Base-by-base conservation (phyloP, 495 filamentous ascomycete species). In the Aspergillus nanangensis region DNA sequence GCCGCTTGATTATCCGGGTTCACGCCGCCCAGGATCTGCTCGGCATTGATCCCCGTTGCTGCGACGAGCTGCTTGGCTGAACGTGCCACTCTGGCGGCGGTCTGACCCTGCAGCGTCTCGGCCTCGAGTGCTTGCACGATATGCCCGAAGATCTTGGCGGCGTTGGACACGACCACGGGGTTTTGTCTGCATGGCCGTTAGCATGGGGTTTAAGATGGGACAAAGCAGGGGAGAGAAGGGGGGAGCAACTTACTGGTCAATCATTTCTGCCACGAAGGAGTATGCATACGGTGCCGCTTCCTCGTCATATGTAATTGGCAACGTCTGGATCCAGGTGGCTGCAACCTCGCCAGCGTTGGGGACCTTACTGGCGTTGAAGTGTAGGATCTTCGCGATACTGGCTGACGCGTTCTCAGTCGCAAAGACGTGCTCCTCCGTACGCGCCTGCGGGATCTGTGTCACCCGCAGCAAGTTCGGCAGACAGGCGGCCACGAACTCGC, bases 201-300 rank as follows among this genome's bases (percentile, higher is more conserved):
- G 20, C 10, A 9, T 36, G 38, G 20, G 32, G 21, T n/a, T 34
- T 44, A 25, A 36, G 9, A 54, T 39, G 4, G 32, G 21, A n/a
- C 14, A 31, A 15, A 31, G 27, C 37, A 35, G 31, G 38, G 19
- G 23, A 21, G 17, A 18, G 32, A 15, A 23, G 27, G 32, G n/a
- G 39, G 44, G 21, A 45, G n/a, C 56, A 51, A 83, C 90, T 74
- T 84, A 96, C 93, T 92, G 84, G 38, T 95, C 87, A 61, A 99
- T 95, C 45, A 99, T 66, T 57, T 95, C 82, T 3, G 86, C 82
- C 41, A 99, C 75, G 65, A 95, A 99, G 7, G 82, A 82, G 63
- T 99, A 99, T 0, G 91, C 91, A 60, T 95, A 97, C 22, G 94
- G 93, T 3, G 94, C 94, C 3, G 93, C 94, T 70, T 97, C 94